Base-by-base conservation (phyloP, 768 basidiomycete species). In the Kwoniella newhampshirensis region DNA sequence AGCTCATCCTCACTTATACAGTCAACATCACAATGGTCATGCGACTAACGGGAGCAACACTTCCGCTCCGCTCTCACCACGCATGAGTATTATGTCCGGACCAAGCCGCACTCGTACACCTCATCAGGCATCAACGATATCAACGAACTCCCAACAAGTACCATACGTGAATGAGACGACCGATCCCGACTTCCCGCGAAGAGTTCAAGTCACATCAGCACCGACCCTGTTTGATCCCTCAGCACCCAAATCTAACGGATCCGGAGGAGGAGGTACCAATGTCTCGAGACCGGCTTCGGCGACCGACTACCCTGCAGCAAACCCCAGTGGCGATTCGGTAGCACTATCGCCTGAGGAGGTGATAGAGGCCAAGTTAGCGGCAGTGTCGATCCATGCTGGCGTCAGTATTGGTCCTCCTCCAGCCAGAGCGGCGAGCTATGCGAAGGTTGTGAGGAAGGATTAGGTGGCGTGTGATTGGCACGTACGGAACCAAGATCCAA, bases 331-430 rank as follows among this genome's bases (percentile, higher is more conserved):
- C 32, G 27, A 36, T 7, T 17, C 47, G 18, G 17, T 11, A 1
- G 8, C 28, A 11, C 40, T 68, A 59, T 56, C 59, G 12, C 25
- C 56, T 17, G 70, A 70, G 30, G 69, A 71, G 8, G 52, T 59
- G 5, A 69, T 74, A 23, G 72, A 74, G 56, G 72, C 72, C 1
- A 68, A 62, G 42, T 46, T 74, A 36, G 60, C 60, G 37, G 69
- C 67, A 2, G 36, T 74, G n/a, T 58, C 58, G n/a, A 39, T 74
- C 37, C 61, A 47, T 60, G 51, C 57, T 15, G 66, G 66, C 4
- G 61, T 74, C 4, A 43, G 36, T 27, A 74, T 71, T 53, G 72
- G 72, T 12, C 67, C 67, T 11, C 64, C 72, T 0, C 51, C 59
- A 5, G 46, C 30, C 20, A 30, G 17, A 28, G 54, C 47, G 20